Percentiles rank a stretch among this genome's conserved stretches.
phyloP scores from a whole-genome alignment of 805 yeast genomes.

The Cyberlindnera misumaiensis region DNA sequence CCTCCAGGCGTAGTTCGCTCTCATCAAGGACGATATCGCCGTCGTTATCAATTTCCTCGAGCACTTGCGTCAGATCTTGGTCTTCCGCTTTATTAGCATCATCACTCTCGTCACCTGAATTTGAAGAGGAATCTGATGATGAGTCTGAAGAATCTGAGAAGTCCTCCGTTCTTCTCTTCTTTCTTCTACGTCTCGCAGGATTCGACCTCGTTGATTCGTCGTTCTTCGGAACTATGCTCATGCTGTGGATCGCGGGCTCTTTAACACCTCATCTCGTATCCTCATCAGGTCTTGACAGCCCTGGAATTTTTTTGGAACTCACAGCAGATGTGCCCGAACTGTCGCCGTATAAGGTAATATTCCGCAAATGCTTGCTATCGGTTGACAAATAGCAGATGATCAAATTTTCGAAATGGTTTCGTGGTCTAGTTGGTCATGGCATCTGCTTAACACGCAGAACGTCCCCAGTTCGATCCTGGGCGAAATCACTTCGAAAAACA shows the following conservation, averaged over 20 bases:
- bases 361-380: too few relatives aligned
- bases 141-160: conserved; percentile 32
- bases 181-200: conserved; percentile 45
- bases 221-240: conserved; percentile 22
- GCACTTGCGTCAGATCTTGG: conserved; percentile 2
- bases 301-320: too few relatives aligned
- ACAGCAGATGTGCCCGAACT: too few relatives aligned
- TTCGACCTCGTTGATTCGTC: conserved; percentile 10
- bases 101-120: conserved; percentile 22
- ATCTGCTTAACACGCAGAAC: conserved; percentile 99
- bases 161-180: conserved; percentile 81
- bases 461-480: conserved; percentile 99
- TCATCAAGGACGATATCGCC: conserved; percentile 28
- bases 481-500: conserved; percentile 64
- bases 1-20: conserved; percentile 17
- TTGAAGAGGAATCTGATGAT: conserved; percentile 21
- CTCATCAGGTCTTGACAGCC: too few relatives aligned
- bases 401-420: conserved; percentile 44
- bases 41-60: conserved; percentile 10
- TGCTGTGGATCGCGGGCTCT: conserved; percentile 1
- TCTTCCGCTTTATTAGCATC: conserved; percentile 9
- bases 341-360: too few relatives aligned
- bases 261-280: not conserved
- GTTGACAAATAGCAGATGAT: too few relatives aligned
- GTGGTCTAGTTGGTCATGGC: conserved; percentile 99